phyloP scores from a whole-genome alignment of 106 monocot genomes.

The Ottelia alismoides region DNA sequence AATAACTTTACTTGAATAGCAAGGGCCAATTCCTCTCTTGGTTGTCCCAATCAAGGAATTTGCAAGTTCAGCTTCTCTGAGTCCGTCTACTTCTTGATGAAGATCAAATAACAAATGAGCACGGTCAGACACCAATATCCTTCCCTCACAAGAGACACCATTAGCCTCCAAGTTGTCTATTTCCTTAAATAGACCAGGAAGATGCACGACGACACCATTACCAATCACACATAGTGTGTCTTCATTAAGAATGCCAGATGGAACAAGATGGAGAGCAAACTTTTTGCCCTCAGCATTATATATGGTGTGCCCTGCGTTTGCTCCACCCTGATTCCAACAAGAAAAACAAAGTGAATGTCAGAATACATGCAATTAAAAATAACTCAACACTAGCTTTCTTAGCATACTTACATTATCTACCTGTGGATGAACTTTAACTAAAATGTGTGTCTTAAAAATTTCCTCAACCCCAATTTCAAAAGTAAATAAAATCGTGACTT shows the following conservation, averaged over 20 bases:
- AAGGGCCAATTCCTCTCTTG: conserved; percentile 89
- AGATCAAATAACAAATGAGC: conserved; percentile 92
- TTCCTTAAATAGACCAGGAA: conserved; percentile 83
- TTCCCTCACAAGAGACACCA: conserved; percentile 56
- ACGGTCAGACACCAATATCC: conserved; percentile 86
- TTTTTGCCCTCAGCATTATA: conserved; percentile 90
- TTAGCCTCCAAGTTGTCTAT: conserved; percentile 81
- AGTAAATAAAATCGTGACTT: too few species aligned
- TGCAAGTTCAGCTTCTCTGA: conserved; percentile 75
- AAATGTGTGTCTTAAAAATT: too few species aligned
- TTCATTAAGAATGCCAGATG: conserved; percentile 89
- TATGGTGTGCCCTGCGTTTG: conserved; percentile 96
- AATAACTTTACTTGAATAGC: conserved; percentile 83
- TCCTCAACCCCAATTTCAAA: too few species aligned
- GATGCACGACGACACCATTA: conserved; percentile 85
- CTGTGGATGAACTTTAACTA: too few species aligned
- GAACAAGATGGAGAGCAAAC: conserved; percentile 95
- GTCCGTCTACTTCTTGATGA: conserved; percentile 76
- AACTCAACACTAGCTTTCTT: too few species aligned
- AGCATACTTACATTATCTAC: too few species aligned
- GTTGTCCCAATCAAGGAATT: conserved; percentile 92
- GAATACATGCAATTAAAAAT: too few species aligned
- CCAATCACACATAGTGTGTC: conserved; percentile 80
- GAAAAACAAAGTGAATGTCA: too few species aligned
- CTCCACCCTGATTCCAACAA: conserved; percentile 98